Evolutionary conservation across 2,329 filamentous ascomycete genomes (phyloP).

Genomic region (Akanthomyces lecanii): DNA sequence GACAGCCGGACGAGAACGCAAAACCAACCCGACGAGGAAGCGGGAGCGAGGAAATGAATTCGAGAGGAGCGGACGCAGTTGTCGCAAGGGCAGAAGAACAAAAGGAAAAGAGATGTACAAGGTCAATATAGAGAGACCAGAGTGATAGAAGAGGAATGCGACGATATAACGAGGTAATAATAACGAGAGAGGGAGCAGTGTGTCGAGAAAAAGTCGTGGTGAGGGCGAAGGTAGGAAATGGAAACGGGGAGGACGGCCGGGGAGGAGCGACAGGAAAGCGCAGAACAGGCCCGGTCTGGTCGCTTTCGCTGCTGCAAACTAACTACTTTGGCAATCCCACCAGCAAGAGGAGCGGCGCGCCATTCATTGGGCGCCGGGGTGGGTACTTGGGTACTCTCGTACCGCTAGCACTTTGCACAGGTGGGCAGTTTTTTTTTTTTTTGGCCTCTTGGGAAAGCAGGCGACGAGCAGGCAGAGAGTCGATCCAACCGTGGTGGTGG

Average conservation of each 20-base stretch:
- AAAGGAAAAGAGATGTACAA: not conserved
- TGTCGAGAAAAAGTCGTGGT: slow-evolving; percentile 13
- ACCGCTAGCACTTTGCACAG: not conserved
- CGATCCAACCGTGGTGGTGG: not conserved
- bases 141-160: not conserved
- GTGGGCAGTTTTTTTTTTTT: slow-evolving; percentile 8
- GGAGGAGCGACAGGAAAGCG: slow-evolving; percentile 17
- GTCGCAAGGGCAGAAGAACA: slow-evolving; percentile 7
- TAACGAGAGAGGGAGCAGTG: slow-evolving; percentile 10
- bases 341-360: slow-evolving; percentile 10
- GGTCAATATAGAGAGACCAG: not conserved
- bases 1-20: not conserved
- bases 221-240: slow-evolving; percentile 17
- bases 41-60: slow-evolving; percentile 8
- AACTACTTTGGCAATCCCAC: slow-evolving; percentile 15
- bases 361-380: slow-evolving; percentile 6
- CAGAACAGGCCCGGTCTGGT: slow-evolving; percentile 10
- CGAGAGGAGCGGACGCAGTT: not conserved
- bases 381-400: slow-evolving; percentile 12
- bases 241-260: slow-evolving; percentile 17
- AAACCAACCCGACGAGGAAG: slow-evolving; percentile 10
- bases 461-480: not conserved
- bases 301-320: slow-evolving; percentile 1
- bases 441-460: not conserved
- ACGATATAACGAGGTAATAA: slow-evolving; percentile 9